phyloP scores from a whole-genome alignment of 2,329 filamentous ascomycete species.

The Ceratocystis destructans region DNA sequence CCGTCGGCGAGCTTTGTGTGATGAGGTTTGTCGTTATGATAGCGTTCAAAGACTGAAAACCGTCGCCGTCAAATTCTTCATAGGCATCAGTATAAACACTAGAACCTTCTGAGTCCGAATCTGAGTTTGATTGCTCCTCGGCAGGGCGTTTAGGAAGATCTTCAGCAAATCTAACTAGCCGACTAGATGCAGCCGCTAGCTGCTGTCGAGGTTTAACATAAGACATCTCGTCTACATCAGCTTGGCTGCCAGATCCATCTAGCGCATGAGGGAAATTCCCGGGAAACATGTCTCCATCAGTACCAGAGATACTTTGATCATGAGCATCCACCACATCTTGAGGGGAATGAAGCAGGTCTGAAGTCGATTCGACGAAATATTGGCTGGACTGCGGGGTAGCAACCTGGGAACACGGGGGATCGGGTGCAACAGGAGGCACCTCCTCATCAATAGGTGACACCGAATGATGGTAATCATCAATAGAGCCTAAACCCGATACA shows the following conservation, averaged over 20 bases:
- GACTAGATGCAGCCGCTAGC: not conserved
- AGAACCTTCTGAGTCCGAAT: constrained; percentile 32
- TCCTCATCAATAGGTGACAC: constrained; percentile 17
- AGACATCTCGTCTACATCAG: not conserved
- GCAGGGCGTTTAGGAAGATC: constrained; percentile 25
- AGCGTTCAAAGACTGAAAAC: constrained; percentile 60
- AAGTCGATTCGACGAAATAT: not conserved
- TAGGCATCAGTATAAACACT: constrained; percentile 65
- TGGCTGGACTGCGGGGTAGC: not conserved
- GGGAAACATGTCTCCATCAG: not conserved
- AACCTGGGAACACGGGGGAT: not conserved
- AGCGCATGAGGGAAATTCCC: not conserved
- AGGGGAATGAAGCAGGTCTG: not conserved
- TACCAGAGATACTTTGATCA: not conserved
- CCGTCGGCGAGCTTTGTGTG: not conserved
- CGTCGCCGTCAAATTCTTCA: constrained; percentile 57
- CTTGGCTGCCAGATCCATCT: not conserved
- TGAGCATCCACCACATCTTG: not conserved
- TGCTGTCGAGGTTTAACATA: not conserved
- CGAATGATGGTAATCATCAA: constrained; percentile 8
- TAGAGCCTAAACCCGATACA: constrained; percentile 12
- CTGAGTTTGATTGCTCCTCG: constrained; percentile 10
- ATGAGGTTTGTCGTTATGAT: constrained; percentile 47
- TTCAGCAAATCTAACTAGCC: constrained; percentile 26
- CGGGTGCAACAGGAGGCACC: constrained; percentile 8